phyloP scores from a whole-genome alignment of 768 basidiomycete genomes.

The Pulveroboletus frians region DNA sequence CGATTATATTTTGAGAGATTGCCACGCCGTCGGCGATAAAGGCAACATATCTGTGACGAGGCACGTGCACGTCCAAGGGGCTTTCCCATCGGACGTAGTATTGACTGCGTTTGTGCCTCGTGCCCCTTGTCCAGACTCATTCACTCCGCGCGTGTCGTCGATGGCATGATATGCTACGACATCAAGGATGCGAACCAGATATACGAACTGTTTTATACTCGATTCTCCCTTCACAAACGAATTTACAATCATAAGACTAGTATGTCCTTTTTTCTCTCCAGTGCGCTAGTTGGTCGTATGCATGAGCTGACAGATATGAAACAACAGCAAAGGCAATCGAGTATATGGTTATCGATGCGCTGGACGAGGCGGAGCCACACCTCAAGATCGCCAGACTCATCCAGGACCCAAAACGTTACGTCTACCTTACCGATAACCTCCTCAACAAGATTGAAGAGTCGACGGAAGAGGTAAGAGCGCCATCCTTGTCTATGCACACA shows the following conservation, averaged over 20 bases:
- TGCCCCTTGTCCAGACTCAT: slow-evolving; percentile 46
- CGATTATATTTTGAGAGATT: slow-evolving; percentile 78
- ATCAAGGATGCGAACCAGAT: slow-evolving; percentile 78
- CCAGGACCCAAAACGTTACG: slow-evolving; percentile 51
- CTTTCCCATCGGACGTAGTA: neutral
- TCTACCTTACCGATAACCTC: slow-evolving; percentile 67
- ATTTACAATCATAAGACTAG: slow-evolving; percentile 79
- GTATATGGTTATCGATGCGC: slow-evolving; percentile 78
- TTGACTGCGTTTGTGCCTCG: neutral
- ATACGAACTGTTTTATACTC: slow-evolving; percentile 65
- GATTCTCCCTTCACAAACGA: slow-evolving; percentile 77
- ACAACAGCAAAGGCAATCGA: slow-evolving; percentile 67
- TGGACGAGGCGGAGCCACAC: slow-evolving; percentile 61
- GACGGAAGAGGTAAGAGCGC: slow-evolving; percentile 25
- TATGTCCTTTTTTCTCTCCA: neutral
- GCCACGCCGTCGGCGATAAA: slow-evolving; percentile 63
- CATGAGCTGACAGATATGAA: neutral
- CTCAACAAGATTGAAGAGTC: slow-evolving; percentile 54
- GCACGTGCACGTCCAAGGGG: slow-evolving; percentile 14
- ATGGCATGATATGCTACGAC: slow-evolving; percentile 72
- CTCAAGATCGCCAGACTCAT: slow-evolving; percentile 57
- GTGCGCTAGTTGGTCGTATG: neutral
- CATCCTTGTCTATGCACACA: too few relatives aligned
- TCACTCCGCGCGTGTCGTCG: slow-evolving; percentile 67
- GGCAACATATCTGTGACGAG: slow-evolving; percentile 48